A percentile compares a stretch with the other conserved stretches of the same genome.
Conservation (phyloP, 1,139 yeast genomes). For the Zygosaccharomyces sapae region DNA sequence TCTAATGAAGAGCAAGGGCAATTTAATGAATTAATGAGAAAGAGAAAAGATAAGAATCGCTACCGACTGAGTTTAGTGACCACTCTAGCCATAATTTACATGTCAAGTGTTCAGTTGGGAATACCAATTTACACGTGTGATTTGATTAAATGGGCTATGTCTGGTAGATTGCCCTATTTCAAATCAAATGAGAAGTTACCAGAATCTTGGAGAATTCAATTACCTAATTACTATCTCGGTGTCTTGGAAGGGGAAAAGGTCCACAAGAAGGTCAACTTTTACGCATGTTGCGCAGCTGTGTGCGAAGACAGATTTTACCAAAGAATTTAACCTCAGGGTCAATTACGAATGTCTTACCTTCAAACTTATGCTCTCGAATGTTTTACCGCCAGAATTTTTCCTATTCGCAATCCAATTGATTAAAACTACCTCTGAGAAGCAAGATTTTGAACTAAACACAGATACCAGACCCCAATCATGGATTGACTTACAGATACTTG, state of each 20-base stretch:
- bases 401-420: conserved; percentile 20
- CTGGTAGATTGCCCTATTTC: conserved; percentile 27
- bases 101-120: conserved; percentile 28
- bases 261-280: conserved; percentile 26
- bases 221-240: conserved; percentile 33
- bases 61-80: conserved; percentile 23
- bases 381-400: conserved; percentile 31
- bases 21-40: not conserved
- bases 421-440: conserved; percentile 11
- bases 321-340: conserved; percentile 14
- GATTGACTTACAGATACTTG: conserved; percentile 25
- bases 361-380: conserved; percentile 19
- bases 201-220: conserved; percentile 24
- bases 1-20: conserved; percentile 27
- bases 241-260: conserved; percentile 30
- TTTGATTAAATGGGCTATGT: conserved; percentile 28
- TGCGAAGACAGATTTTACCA: conserved; percentile 16
- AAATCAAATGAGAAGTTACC: conserved; percentile 28
- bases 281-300: conserved; percentile 23
- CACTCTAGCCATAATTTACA: conserved; percentile 27
- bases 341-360: conserved; percentile 22
- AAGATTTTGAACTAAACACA: conserved; percentile 16
- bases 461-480: conserved; percentile 15
- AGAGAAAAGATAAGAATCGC: conserved; percentile 12
- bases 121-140: conserved; percentile 31